These are phyloP conservation scores for Colletotrichum noveboracense DNA, from an alignment of 2,329 filamentous ascomycete genomes.

Conservation along the genomic window DNA sequence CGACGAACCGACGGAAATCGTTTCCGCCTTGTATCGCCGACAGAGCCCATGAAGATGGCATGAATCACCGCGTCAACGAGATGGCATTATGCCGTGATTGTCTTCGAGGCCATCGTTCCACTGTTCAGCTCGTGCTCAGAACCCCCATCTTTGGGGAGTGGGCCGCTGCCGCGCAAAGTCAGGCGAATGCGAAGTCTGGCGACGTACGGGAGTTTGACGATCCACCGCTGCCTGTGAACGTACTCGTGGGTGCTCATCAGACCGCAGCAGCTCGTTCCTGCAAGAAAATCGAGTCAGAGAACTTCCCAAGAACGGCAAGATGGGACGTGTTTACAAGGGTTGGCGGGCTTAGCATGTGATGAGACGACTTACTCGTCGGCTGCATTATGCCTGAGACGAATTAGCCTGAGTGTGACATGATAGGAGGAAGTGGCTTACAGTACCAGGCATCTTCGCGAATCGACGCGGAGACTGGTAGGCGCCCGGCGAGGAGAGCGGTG, in stretches of 20 bases:
- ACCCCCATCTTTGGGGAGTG: background rate
- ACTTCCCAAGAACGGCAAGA: background rate
- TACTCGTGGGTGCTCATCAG: background rate
- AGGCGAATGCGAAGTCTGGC: background rate
- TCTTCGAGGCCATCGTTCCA: background rate
- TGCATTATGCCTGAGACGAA: background rate
- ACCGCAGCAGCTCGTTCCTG: background rate
- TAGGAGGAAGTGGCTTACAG: background rate
- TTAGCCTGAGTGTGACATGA: background rate
- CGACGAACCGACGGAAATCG: background rate
- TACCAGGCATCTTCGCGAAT: no score
- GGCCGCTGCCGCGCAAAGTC: background rate
- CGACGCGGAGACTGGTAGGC: background rate
- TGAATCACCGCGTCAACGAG: background rate
- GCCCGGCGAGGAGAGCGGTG: background rate
- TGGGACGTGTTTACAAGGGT: background rate
- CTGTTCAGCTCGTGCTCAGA: background rate
- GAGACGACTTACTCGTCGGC: rapidly evolving
- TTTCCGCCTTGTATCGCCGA: background rate
- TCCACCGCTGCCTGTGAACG: background rate
- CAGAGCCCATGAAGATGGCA: background rate
- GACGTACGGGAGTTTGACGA: rapidly evolving
- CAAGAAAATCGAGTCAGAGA: background rate
- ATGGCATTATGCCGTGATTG: background rate
- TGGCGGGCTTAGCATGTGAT: background rate